Conservation (phyloP, 768 basidiomycete species). For the Coprinopsis sp. region DNA sequence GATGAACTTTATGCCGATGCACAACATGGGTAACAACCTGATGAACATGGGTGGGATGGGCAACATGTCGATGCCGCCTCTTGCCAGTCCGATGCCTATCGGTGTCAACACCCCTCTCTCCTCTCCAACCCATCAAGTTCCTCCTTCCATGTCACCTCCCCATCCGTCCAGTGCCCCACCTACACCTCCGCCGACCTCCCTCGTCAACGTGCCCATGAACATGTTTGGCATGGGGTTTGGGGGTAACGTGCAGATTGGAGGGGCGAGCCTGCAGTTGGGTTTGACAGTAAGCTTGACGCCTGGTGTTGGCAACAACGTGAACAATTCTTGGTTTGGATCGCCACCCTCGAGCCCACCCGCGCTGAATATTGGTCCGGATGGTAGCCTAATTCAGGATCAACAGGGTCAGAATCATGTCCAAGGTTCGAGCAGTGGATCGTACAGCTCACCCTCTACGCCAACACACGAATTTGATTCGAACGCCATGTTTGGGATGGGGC, state of each 20-base stretch:
- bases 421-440: too few relatives aligned
- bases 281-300: conserved; percentile 2
- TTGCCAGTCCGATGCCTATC: neutral
- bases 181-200: too few relatives aligned
- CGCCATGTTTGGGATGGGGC: conserved; percentile 2
- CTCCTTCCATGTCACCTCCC: neutral
- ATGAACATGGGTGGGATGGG: conserved; percentile 2
- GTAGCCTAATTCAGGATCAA: too few relatives aligned
- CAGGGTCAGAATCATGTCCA: too few relatives aligned
- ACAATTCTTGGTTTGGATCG: conserved; percentile 1
- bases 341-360: conserved; percentile 1
- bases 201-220: too few relatives aligned
- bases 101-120: too few relatives aligned
- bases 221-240: too few relatives aligned
- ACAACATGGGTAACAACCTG: neutral
- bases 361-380: neutral
- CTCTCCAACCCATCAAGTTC: too few relatives aligned
- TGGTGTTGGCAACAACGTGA: neutral
- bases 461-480: neutral
- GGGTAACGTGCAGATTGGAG: conserved; percentile 3
- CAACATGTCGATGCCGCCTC: neutral
- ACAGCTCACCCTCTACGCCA: neutral
- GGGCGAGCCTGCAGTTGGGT: conserved; percentile 1
- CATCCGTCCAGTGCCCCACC: too few relatives aligned
- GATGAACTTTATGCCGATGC: conserved; percentile 5